Evolutionary conservation across 495 filamentous ascomycete genomes (phyloP), one percentile per base, ranked within the genome.

Genomic region (Daldinia vernicosa): DNA sequence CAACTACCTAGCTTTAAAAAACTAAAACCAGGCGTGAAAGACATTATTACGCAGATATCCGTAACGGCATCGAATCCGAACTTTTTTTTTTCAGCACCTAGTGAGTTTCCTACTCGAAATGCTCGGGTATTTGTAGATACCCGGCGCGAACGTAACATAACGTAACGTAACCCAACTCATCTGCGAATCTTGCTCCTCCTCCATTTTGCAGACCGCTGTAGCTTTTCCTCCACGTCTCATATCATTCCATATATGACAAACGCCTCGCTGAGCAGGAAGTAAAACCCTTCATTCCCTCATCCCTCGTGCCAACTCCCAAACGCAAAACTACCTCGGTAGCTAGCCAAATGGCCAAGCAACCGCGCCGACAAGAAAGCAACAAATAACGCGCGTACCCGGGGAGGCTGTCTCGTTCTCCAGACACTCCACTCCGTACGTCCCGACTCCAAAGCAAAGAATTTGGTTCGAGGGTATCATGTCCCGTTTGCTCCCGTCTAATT

Each of bases 401-500:
- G 33, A 33, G 33, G 51, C 40, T 56, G 65, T 58, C 59, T 68
- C 56, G 22, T 53, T 53, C 14, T 53, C 27, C 50, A 53, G 69
- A 54, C 43, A 51, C 26, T 57, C 53, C 43, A 51, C 26, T 57
- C 53, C 43, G 35, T 56, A 43, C 40, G 26, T 53, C 45, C 58
- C 53, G 59, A 70, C 63, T 67, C 71, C 67, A 63, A 47, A 70
- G 66, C 71, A 67, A 69, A 37, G 63, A 70, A 67, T 67, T 67
- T 70, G 56, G 47, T 51, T 61, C 60, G 66, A 39, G 71, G 71
- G 71, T 74, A 74, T 74, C 71, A 70, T 74, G 58, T 54, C 66
- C 63, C 71, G 62, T 69, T 63, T 60, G 51, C 17, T 63, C 62
- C 62, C 64, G 68, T 75, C 69, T 75, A 72, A 53, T 37, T 55